Evolutionary conservation across 1,139 yeast genomes (phyloP), one percentile per base, ranked within the genome.

Genomic region (Kodamaea anthophila): DNA sequence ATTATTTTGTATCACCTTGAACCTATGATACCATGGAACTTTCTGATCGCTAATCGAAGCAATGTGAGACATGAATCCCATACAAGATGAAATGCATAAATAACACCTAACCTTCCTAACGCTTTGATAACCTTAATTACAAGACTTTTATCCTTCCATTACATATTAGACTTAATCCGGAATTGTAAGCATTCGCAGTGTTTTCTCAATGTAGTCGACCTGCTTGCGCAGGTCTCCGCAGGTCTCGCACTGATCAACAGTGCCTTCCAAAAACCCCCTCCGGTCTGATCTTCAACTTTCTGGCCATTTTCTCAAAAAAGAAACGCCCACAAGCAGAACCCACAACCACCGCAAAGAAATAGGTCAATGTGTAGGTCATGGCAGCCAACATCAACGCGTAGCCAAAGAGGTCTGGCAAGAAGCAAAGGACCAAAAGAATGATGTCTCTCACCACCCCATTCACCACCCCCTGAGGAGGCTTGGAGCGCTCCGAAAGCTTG

Each of bases 301-400:
- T 57, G 15, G 71, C 51, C 30, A 76, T 47, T 50, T 81, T 70
- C 43, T 78, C 80, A 52, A 78, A 78, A 44, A 71, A 64, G 30
- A 80, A 74, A 44, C 81, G 81, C 15, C 86, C 85, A 32, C 78
- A 54, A 3, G 86, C 70, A 33, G 80, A 58, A 5, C 93, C 93
- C 13, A 75, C 43, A 12, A 79, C 74, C 18, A 80, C 78, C 2
- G 83, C 88, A 53, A 82, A 81, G 52, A 81, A 77, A 44, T 81
- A 82, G 1, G 74, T 53, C 34, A 79, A 45, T 7, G 79, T 70
- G 48, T 62, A 80, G 19, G 82, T 64, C 93, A 82, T 82, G 8
- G 81, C 82, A 9, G 77, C 87, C 59, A 82, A 67, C 93, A 82
- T 82, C 43, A 82, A 55, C 23, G 77, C 76, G 48, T 77, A 81